A percentile compares a stretch with the other conserved stretches of the same genome.
phyloP scores from a whole-genome alignment of 2,329 filamentous ascomycete genomes.

The Diaporthe citri region DNA sequence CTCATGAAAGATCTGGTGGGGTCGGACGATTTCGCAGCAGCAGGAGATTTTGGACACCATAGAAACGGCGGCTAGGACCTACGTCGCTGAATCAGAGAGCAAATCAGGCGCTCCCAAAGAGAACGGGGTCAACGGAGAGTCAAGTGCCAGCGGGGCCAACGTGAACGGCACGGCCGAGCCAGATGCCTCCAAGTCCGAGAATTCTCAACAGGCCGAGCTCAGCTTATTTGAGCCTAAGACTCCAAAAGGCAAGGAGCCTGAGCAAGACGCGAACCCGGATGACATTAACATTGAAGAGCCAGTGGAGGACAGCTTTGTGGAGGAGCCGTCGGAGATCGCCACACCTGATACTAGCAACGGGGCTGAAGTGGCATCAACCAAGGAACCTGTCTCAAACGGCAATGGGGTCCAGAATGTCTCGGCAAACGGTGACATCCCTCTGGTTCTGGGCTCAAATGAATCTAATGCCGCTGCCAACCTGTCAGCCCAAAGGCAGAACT shows the following conservation, averaged over 20 bases:
- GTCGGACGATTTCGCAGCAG: slow-evolving; percentile 48
- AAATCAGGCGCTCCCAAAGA: slow-evolving; percentile 41
- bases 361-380: slow-evolving; percentile 35
- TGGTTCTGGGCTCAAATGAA: slow-evolving; percentile 26
- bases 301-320: slow-evolving; percentile 42
- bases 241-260: slow-evolving; percentile 42
- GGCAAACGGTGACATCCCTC: background rate
- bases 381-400: slow-evolving; percentile 29
- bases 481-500: slow-evolving; percentile 50
- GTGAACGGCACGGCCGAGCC: slow-evolving; percentile 14
- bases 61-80: slow-evolving; percentile 63
- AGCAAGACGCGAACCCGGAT: slow-evolving; percentile 55
- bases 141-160: slow-evolving; percentile 25
- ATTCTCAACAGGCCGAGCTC: slow-evolving; percentile 32
- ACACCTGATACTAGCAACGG: slow-evolving; percentile 39
- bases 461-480: slow-evolving; percentile 44
- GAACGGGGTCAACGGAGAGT: slow-evolving; percentile 37
- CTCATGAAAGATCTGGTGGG: slow-evolving; percentile 58
- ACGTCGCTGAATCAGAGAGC: slow-evolving; percentile 56
- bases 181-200: slow-evolving; percentile 3
- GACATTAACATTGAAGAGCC: slow-evolving; percentile 65
- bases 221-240: slow-evolving; percentile 44
- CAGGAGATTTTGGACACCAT: slow-evolving; percentile 64
- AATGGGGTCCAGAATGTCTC: slow-evolving; percentile 20
- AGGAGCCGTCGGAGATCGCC: slow-evolving; percentile 37